Percentiles rank a stretch among this genome's conserved stretches.
These are phyloP conservation scores for Protea cynaroides DNA, from an alignment of 164 flowering plant species.

Conservation along the genomic window DNA sequence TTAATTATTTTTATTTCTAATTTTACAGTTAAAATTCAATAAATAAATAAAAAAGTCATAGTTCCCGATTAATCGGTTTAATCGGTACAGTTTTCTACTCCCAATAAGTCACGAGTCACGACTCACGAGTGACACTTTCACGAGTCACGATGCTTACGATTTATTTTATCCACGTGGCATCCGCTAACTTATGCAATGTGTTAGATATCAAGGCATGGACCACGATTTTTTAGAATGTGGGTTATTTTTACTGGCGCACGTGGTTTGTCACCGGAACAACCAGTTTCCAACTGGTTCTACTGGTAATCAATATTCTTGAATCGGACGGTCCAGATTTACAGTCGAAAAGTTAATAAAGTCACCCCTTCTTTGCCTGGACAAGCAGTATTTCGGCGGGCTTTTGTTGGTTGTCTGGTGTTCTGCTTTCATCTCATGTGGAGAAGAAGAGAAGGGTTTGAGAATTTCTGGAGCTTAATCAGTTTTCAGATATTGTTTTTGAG, in stretches of 20 bases:
- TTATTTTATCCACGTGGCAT: too few relatives aligned
- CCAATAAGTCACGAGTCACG: too few relatives aligned
- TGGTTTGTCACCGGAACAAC: slow-evolving; percentile 21
- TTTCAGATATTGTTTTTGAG: slow-evolving; percentile 1
- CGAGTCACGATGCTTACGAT: too few relatives aligned
- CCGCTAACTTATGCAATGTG: too few relatives aligned
- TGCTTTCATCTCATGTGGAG: slow-evolving; percentile 1
- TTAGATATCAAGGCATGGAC: background rate
- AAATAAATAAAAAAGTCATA: too few relatives aligned
- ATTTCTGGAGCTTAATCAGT: background rate
- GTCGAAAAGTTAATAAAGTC: background rate
- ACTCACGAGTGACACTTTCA: too few relatives aligned
- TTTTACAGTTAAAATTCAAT: too few relatives aligned
- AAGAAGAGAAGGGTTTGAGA: background rate
- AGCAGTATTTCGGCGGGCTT: slow-evolving; percentile 8
- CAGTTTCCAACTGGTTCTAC: slow-evolving; percentile 23
- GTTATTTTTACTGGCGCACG: slow-evolving; percentile 24
- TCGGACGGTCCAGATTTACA: slow-evolving; percentile 25
- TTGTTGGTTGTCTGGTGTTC: background rate
- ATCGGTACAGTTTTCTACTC: too few relatives aligned
- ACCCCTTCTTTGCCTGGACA: background rate
- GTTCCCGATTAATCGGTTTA: too few relatives aligned
- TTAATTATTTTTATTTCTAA: too few relatives aligned
- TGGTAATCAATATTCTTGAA: slow-evolving; percentile 7
- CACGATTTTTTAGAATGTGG: background rate